phyloP scores from a whole-genome alignment of 176 grass and related monocot species.

The Bothriochloa decipiens region DNA sequence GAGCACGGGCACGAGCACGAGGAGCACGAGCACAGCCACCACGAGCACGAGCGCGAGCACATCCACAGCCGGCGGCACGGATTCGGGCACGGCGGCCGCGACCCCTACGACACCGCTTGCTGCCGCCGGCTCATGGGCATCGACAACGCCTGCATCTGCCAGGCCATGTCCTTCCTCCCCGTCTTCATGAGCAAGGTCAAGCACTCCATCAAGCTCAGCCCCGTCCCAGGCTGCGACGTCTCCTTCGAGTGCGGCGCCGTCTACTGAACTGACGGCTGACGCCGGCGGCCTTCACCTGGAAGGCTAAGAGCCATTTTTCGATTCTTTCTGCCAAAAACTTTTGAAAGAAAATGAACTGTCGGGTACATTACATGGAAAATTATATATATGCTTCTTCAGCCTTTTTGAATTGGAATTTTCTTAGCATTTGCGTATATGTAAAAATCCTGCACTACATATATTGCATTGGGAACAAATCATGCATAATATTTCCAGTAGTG shows the following conservation, averaged over 20 bases:
- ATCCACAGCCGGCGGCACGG: conserved; percentile 7
- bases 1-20: neutral
- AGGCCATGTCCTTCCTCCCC: conserved; percentile 62
- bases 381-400: neutral
- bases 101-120: conserved; percentile 74
- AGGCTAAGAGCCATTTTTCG: neutral
- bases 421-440: neutral
- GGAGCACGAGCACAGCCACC: neutral
- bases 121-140: conserved; percentile 75
- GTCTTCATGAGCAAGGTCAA: conserved; percentile 76
- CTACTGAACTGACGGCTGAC: conserved; percentile 8
- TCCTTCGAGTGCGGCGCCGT: conserved; percentile 64
- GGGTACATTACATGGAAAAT: neutral
- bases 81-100: neutral
- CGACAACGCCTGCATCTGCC: conserved; percentile 78
- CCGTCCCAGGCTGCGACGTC: conserved; percentile 64
- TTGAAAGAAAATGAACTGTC: neutral
- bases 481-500: neutral
- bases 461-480: neutral
- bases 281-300: neutral
- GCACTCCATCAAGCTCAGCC: conserved; percentile 68
- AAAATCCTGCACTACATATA: neutral
- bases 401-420: neutral
- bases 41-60: conserved; percentile 7
- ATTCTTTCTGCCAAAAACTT: neutral